Evolutionary conservation across 768 basidiomycete genomes (phyloP).

Genomic region (Serpula lacrymans): DNA sequence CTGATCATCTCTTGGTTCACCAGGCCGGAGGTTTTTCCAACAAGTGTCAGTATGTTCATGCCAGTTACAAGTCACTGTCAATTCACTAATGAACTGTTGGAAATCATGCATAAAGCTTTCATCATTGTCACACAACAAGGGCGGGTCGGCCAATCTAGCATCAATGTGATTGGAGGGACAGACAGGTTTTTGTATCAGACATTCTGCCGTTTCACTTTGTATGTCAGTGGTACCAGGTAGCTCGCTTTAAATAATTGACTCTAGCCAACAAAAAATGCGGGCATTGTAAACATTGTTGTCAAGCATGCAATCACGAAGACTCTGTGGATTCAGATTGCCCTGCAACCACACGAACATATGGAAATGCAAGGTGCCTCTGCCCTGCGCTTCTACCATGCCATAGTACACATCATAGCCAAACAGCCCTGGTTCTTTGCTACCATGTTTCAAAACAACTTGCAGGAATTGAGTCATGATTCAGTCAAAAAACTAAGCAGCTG

Average conservation of each 20-base stretch:
- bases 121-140: background rate
- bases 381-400: constrained; percentile 40
- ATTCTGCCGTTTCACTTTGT: background rate
- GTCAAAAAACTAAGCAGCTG: background rate
- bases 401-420: constrained; percentile 33
- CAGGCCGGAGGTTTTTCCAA: constrained; percentile 8
- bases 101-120: background rate
- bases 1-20: background rate
- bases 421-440: constrained; percentile 14
- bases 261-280: background rate
- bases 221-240: background rate
- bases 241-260: background rate
- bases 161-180: background rate
- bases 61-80: too few relatives aligned
- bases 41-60: too few relatives aligned
- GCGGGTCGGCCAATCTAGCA: background rate
- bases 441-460: background rate
- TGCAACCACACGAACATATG: constrained; percentile 37
- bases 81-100: background rate
- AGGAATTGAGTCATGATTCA: background rate
- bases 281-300: background rate
- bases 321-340: constrained; percentile 3
- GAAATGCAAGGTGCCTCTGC: constrained; percentile 34
- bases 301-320: background rate
- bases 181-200: background rate